Evolutionary conservation across 78 protist genomes (phyloP).

Genomic region (Trichosphaerium sp.): DNA sequence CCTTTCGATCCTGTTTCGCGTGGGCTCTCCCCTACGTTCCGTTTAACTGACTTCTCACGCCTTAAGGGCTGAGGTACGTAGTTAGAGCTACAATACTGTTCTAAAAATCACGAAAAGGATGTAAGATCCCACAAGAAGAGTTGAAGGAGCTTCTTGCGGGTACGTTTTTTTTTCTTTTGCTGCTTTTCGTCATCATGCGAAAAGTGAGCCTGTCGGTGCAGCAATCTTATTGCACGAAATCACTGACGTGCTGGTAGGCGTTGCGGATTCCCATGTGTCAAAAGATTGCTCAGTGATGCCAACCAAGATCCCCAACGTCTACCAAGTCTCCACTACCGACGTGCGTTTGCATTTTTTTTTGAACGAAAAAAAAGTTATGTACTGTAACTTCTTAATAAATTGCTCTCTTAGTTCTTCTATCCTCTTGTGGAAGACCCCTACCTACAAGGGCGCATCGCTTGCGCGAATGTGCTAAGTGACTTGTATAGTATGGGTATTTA

Average conservation of each 20-base stretch:
- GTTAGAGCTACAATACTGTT: neutral
- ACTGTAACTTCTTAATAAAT: neutral
- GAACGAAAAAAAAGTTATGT: neutral
- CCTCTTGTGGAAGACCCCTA: conserved; percentile 84
- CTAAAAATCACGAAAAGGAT: neutral
- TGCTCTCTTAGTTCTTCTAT: conserved; percentile 62
- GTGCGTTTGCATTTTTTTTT: conserved; percentile 6
- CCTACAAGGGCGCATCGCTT: conserved; percentile 68
- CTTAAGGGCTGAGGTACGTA: conserved; percentile 72
- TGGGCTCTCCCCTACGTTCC: conserved; percentile 17
- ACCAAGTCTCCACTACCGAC: conserved; percentile 69
- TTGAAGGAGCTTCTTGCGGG: conserved; percentile 58
- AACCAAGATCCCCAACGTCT: conserved; percentile 20
- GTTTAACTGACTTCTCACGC: conserved; percentile 51
- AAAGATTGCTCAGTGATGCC: conserved; percentile 59
- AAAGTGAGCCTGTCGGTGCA: neutral
- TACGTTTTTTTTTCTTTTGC: no score
- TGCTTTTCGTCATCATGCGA: neutral
- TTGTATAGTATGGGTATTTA: conserved; percentile 73
- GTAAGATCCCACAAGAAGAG: conserved; percentile 69
- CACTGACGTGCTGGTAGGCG: conserved; percentile 20
- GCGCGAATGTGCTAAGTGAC: conserved; percentile 79
- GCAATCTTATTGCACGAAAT: neutral
- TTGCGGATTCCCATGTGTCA: no score
- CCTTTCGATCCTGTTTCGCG: neutral